phyloP scores from a whole-genome alignment of 1,284 basidiomycete species.

The Malassezia equina region DNA sequence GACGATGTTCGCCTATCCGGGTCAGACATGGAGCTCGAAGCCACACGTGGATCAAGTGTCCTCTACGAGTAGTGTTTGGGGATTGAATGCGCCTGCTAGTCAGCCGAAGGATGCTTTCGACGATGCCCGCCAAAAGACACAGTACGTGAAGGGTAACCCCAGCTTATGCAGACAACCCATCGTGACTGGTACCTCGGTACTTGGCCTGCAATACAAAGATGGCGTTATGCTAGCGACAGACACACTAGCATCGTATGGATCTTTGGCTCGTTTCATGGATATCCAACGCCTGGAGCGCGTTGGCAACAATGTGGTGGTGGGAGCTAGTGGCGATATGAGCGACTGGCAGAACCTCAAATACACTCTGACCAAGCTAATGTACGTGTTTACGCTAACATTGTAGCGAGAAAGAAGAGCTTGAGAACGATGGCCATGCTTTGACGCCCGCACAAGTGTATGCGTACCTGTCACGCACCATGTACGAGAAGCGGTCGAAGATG shows the following conservation, averaged over 20 bases:
- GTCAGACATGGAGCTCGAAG: constrained; percentile 17
- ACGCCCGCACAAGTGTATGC: constrained; percentile 87
- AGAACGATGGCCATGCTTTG: constrained; percentile 71
- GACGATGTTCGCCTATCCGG: constrained; percentile 12
- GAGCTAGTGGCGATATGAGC: constrained; percentile 90
- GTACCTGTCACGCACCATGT: constrained; percentile 84
- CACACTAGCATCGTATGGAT: constrained; percentile 94
- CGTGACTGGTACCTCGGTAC: constrained; percentile 88
- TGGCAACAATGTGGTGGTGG: constrained; percentile 69
- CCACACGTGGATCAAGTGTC: constrained; percentile 9
- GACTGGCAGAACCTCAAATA: constrained; percentile 91
- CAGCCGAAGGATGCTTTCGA: constrained; percentile 14
- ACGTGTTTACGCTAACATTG: constrained; percentile 11
- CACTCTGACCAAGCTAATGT: constrained; percentile 48
- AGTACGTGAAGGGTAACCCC: background rate
- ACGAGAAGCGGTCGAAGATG: constrained; percentile 73
- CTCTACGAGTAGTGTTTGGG: constrained; percentile 1
- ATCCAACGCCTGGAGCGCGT: constrained; percentile 76
- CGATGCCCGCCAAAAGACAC: constrained; percentile 16
- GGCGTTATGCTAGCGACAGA: constrained; percentile 99
- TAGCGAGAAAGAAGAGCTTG: constrained; percentile 66
- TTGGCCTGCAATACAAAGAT: constrained; percentile 86
- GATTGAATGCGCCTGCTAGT: background rate
- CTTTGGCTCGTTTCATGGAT: constrained; percentile 91
- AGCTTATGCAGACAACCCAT: constrained; percentile 62